Percentiles rank a stretch among this genome's conserved stretches.
Evolutionary conservation across 2,329 filamentous ascomycete genomes (phyloP).

Genomic region (Scleromitrula shiraiana): DNA sequence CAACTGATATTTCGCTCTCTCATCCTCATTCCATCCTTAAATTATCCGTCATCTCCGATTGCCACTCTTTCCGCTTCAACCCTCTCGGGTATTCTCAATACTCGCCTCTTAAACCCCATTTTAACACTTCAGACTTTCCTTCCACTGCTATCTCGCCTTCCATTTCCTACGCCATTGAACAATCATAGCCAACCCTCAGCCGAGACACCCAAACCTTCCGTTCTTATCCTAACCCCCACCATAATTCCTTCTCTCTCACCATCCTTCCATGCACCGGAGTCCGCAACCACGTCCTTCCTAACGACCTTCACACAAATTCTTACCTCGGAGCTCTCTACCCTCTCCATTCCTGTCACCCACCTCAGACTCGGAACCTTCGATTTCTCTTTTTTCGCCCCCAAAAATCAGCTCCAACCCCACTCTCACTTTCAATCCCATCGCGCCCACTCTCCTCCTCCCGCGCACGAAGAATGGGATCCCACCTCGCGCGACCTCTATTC

Average conservation of each 20-base stretch:
- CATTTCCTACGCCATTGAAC: constrained; percentile 31
- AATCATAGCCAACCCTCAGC: constrained; percentile 27
- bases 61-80: constrained; percentile 75
- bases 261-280: constrained; percentile 78
- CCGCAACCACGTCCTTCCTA: constrained; percentile 77
- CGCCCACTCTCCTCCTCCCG: constrained; percentile 29
- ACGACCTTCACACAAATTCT: constrained; percentile 77
- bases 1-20: constrained; percentile 70
- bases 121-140: constrained; percentile 83
- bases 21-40: constrained; percentile 72
- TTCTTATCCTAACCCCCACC: constrained; percentile 71
- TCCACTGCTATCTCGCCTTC: constrained; percentile 59
- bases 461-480: constrained; percentile 45
- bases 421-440: constrained; percentile 17
- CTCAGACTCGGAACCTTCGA: constrained; percentile 90
- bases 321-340: constrained; percentile 66
- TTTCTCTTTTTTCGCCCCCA: constrained; percentile 57
- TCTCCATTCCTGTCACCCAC: constrained; percentile 74
- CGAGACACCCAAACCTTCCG: constrained; percentile 50
- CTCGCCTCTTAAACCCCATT: constrained; percentile 82
- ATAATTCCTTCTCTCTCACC: constrained; percentile 74
- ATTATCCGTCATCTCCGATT: constrained; percentile 76
- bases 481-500: constrained; percentile 53
- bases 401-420: constrained; percentile 29
- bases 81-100: constrained; percentile 87